phyloP scores from a whole-genome alignment of 768 basidiomycete species.

The Boletus subcaerulescens region DNA sequence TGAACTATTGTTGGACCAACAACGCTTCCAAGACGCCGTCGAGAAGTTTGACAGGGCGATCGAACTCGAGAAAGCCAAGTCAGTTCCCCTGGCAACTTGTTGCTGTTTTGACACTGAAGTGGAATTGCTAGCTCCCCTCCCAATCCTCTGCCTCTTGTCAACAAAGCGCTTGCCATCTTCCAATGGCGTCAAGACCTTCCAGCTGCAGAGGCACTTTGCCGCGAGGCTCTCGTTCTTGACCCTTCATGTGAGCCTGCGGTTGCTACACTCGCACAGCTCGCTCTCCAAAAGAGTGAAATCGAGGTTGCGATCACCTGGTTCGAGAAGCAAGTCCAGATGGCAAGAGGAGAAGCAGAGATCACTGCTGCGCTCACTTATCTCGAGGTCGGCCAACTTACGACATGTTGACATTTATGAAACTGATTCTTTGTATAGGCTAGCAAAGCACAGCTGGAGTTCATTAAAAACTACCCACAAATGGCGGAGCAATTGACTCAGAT shows the following conservation, averaged over 20 bases:
- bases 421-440: conserved; percentile 57
- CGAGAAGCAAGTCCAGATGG: conserved; percentile 75
- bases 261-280: conserved; percentile 91
- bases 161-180: conserved; percentile 95
- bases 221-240: conserved; percentile 85
- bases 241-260: conserved; percentile 95
- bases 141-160: conserved; percentile 92
- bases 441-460: conserved; percentile 77
- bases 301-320: conserved; percentile 86
- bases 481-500: conserved; percentile 62
- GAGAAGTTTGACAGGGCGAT: conserved; percentile 92
- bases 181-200: conserved; percentile 92
- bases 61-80: conserved; percentile 82
- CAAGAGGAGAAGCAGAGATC: conserved; percentile 88
- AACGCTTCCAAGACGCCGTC: conserved; percentile 81
- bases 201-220: conserved; percentile 79
- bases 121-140: conserved; percentile 41
- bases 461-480: conserved; percentile 79
- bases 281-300: conserved; percentile 87
- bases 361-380: conserved; percentile 72
- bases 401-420: neutral
- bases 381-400: conserved; percentile 49
- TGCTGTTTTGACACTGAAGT: neutral
- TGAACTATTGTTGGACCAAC: conserved; percentile 90
- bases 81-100: conserved; percentile 12